These are phyloP conservation scores for Phytophthora uliginosa DNA, from an alignment of 352 stramenopile genomes.

Conservation along the genomic window DNA sequence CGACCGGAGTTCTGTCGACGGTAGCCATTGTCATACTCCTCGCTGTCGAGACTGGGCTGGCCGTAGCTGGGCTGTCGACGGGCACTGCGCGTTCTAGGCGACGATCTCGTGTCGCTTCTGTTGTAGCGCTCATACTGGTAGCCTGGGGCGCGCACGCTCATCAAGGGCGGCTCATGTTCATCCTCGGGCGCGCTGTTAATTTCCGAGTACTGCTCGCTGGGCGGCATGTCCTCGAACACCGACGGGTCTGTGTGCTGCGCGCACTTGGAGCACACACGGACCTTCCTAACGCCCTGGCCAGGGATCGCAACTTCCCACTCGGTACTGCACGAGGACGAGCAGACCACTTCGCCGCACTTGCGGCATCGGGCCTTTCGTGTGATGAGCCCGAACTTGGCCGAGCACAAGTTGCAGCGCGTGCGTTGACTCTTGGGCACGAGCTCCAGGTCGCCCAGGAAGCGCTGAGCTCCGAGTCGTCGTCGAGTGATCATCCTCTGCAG, in stretches of 20 bases:
- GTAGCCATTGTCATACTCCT: constrained; percentile 25
- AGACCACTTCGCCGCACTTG: constrained; percentile 84
- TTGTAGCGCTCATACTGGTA: constrained; percentile 42
- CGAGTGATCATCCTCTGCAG: constrained; percentile 64
- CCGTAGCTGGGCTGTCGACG: constrained; percentile 8
- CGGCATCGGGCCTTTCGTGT: constrained; percentile 72
- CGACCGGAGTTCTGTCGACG: constrained; percentile 20
- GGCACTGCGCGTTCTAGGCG: constrained; percentile 14
- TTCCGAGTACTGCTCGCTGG: constrained; percentile 41
- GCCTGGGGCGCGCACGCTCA: constrained; percentile 40
- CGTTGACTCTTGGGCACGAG: constrained; percentile 70
- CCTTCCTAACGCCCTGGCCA: constrained; percentile 53
- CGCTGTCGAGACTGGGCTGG: constrained; percentile 19
- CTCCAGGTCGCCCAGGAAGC: constrained; percentile 75
- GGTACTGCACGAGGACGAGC: constrained; percentile 60
- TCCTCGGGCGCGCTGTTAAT: constrained; percentile 44
- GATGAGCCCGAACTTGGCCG: constrained; percentile 67
- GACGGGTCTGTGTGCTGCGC: constrained; percentile 41
- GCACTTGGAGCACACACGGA: constrained; percentile 74
- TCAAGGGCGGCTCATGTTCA: constrained; percentile 30
- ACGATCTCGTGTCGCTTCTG: constrained; percentile 27
- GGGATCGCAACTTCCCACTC: constrained; percentile 63
- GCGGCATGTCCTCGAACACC: constrained; percentile 36
- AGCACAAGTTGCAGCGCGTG: constrained; percentile 68
- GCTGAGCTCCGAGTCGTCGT: constrained; percentile 54